Conservation (phyloP, 2,329 filamentous ascomycete species). For the Ambrosiella xylebori region DNA sequence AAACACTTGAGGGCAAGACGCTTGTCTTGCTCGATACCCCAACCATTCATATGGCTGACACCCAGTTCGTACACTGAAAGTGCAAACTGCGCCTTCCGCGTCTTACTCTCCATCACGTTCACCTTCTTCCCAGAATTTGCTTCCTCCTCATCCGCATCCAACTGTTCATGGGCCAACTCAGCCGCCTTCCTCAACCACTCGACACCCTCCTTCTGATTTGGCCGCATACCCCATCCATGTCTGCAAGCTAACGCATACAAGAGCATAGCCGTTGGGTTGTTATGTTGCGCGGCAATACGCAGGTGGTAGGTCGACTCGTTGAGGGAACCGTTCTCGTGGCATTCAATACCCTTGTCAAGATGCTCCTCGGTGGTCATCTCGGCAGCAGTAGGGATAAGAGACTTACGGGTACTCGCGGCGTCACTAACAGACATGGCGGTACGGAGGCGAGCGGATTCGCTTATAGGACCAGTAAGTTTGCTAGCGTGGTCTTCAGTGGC, state of each 20-base stretch:
- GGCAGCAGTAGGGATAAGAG: slow-evolving; percentile 36
- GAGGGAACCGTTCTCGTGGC: slow-evolving; percentile 72
- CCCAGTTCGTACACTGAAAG: slow-evolving; percentile 92
- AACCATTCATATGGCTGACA: slow-evolving; percentile 94
- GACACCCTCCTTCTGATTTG: slow-evolving; percentile 78
- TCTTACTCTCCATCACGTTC: slow-evolving; percentile 55
- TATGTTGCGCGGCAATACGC: slow-evolving; percentile 68
- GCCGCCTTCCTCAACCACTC: slow-evolving; percentile 85
- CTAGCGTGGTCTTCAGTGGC: slow-evolving; percentile 34
- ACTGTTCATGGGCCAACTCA: slow-evolving; percentile 63
- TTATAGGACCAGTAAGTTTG: slow-evolving; percentile 21
- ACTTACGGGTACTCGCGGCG: slow-evolving; percentile 32
- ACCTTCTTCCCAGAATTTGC: slow-evolving; percentile 44
- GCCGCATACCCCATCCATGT: slow-evolving; percentile 94
- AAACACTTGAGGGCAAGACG: slow-evolving; percentile 76
- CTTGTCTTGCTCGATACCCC: slow-evolving; percentile 92
- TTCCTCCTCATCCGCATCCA: slow-evolving; percentile 62
- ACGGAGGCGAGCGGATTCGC: slow-evolving; percentile 24
- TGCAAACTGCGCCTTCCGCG: slow-evolving; percentile 81
- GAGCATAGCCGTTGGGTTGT: slow-evolving; percentile 85
- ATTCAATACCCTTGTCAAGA: slow-evolving; percentile 72
- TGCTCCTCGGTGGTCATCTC: slow-evolving; percentile 77
- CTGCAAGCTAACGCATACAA: slow-evolving; percentile 87
- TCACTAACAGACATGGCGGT: slow-evolving; percentile 35
- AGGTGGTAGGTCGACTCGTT: slow-evolving; percentile 95